phyloP scores from a whole-genome alignment of 2,329 filamentous ascomycete genomes.

The Aspergillus sp. region DNA sequence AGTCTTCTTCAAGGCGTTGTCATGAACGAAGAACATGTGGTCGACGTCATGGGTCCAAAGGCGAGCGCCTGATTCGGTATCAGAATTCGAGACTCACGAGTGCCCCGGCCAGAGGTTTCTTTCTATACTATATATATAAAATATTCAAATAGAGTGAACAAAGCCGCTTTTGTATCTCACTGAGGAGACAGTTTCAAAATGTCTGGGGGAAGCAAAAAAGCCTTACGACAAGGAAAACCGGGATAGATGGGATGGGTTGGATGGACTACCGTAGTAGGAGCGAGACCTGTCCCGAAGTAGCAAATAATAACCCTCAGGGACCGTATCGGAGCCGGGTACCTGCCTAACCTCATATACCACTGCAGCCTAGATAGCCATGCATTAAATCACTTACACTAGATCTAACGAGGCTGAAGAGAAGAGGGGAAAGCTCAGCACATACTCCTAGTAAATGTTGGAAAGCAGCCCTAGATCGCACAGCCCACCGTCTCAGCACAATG shows the following conservation, averaged over 20 bases:
- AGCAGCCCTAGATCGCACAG: conserved; percentile 7
- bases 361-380: conserved; percentile 5
- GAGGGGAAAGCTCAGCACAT: neutral
- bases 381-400: neutral
- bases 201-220: neutral
- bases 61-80: conserved; percentile 25
- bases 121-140: neutral
- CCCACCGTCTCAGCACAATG: neutral
- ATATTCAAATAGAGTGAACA: neutral
- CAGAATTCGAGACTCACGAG: conserved; percentile 1
- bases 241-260: neutral
- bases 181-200: neutral
- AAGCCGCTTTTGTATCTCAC: neutral
- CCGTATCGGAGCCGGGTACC: conserved; percentile 1
- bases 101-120: neutral
- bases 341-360: conserved; percentile 11
- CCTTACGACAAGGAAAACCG: neutral
- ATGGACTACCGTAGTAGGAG: neutral
- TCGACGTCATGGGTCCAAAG: conserved; percentile 25
- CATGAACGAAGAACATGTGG: conserved; percentile 24
- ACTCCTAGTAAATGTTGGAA: neutral
- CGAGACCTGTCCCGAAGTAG: neutral
- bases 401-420: conserved; percentile 1
- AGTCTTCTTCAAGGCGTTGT: conserved; percentile 10
- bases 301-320: neutral